Evolutionary conservation across 2,329 filamentous ascomycete genomes (phyloP), one percentile per base, ranked within the genome.

Genomic region (Nothophaeocryptopus gaeumannii): DNA sequence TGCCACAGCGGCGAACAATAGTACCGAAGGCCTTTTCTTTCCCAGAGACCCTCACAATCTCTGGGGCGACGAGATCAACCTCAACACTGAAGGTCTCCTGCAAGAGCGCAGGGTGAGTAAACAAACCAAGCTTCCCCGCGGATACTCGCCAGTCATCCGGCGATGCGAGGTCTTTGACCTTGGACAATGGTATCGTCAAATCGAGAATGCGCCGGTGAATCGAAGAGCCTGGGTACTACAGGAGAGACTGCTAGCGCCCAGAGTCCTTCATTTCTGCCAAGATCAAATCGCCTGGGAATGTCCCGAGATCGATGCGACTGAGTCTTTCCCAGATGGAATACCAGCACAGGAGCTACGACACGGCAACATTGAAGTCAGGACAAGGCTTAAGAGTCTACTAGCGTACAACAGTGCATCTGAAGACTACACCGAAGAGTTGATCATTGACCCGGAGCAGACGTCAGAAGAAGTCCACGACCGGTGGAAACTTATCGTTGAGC

Each of bases 151-250:
- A 38, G 10, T 38, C 9, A 16, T 38, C 10, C 36, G 36, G 13
- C 36, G 36, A 14, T 38, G 36, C 20, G 36, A 38, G 8, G 36
- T 38, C 10, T 38, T 38, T 16, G 36, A 38, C 8, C 20, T 26
- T 26, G 20, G 20, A 7, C 20, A 26, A 26, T 26, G 20, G 20
- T 26, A 26, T 26, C 41, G 41, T 15, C 29, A n/a, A 44, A 32
- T 44, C 12, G 30, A 44, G 12, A 16, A 11, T 14, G 29, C 20
- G 4, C 43, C 43, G 5, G 10, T 46, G 12, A 46, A 46, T 38
- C 43, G 34, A 32, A 40, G 47, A 9, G 40, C 47, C 7, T 50
- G 47, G 47, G 41, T 40, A 10, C 45, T 50, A 5, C 47, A 50
- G 35, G 47, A 50, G 35, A 16, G 47, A 10, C 32, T 45, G 5